These are phyloP conservation scores for Brassica rapa DNA, from an alignment of 345 rosid genomes.

Conservation along the genomic window DNA sequence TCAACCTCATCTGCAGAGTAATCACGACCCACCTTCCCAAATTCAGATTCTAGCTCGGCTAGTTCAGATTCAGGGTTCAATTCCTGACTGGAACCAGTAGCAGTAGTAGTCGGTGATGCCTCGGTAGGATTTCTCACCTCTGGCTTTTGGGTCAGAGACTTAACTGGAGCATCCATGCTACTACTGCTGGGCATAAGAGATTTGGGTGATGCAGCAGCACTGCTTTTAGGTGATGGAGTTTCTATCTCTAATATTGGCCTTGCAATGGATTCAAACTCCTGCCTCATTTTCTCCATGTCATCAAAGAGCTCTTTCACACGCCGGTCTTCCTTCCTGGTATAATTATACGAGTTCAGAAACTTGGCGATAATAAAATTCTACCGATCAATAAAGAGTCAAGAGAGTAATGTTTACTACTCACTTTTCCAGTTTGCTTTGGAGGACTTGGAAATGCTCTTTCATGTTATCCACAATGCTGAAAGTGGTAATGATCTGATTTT, in stretches of 20 bases:
- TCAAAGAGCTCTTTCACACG: slow-evolving; percentile 69
- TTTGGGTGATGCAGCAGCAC: slow-evolving; percentile 36
- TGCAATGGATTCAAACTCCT: slow-evolving; percentile 75
- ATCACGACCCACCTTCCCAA: slow-evolving; percentile 76
- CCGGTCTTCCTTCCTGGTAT: slow-evolving; percentile 68
- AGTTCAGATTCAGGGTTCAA: slow-evolving; percentile 68
- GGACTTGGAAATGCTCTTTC: slow-evolving; percentile 77
- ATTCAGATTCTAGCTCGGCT: slow-evolving; percentile 87
- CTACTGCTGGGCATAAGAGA: slow-evolving; percentile 34
- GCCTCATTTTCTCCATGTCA: slow-evolving; percentile 72
- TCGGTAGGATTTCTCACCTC: slow-evolving; percentile 37
- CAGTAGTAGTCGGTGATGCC: slow-evolving; percentile 23
- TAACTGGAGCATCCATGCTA: slow-evolving; percentile 38
- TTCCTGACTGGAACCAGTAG: slow-evolving; percentile 37
- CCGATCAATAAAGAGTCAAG: not conserved
- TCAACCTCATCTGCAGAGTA: slow-evolving; percentile 80
- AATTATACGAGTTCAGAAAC: not conserved
- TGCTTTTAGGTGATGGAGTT: slow-evolving; percentile 50
- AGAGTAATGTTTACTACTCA: slow-evolving; percentile 33
- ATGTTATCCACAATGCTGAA: slow-evolving; percentile 92
- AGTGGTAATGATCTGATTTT: slow-evolving; percentile 74
- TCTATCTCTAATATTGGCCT: slow-evolving; percentile 84
- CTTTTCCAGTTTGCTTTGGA: slow-evolving; percentile 56
- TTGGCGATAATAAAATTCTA: slow-evolving; percentile 1
- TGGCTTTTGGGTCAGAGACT: slow-evolving; percentile 40